A percentile compares a stretch with the other conserved stretches of the same genome.
Evolutionary conservation across 169 alveolate genomes (phyloP).

Genomic region (Plasmodium inui): DNA sequence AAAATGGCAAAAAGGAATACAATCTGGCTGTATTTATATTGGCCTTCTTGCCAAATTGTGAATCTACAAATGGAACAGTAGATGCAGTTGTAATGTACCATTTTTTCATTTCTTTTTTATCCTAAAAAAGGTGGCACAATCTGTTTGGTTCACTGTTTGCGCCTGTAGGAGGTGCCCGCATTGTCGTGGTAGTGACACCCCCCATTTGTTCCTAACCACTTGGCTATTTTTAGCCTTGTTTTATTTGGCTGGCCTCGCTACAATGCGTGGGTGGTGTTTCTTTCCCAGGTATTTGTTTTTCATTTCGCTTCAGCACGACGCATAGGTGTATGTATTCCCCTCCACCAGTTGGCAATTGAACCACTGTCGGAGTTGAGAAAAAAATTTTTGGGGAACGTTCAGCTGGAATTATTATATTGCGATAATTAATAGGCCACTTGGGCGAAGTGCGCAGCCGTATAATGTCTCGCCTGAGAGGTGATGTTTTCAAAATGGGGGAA

Average conservation of each 20-base stretch:
- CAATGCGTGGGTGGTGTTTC: not conserved
- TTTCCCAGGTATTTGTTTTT: not conserved
- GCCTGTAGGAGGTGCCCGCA: not conserved
- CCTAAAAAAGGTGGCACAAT: not conserved
- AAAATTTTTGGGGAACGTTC: not conserved
- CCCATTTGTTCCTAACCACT: not conserved
- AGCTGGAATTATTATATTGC: not conserved
- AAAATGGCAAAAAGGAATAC: not conserved
- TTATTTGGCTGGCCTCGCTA: not conserved
- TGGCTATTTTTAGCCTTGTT: not conserved
- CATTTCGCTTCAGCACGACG: not conserved
- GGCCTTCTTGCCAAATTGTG: not conserved
- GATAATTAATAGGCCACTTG: not conserved
- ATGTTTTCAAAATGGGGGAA: not conserved
- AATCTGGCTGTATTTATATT: not conserved
- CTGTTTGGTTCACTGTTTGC: not conserved
- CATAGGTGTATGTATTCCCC: not conserved
- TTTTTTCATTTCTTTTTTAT: not conserved
- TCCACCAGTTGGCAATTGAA: not conserved
- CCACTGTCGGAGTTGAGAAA: not conserved
- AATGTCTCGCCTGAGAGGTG: not conserved
- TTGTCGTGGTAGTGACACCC: not conserved
- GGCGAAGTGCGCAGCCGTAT: not conserved
- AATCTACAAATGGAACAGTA: not conserved
- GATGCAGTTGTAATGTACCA: not conserved